Percentiles rank a stretch among this genome's conserved stretches.
phyloP scores from a whole-genome alignment of 495 filamentous ascomycete genomes.

The Filosporella fistucella region DNA sequence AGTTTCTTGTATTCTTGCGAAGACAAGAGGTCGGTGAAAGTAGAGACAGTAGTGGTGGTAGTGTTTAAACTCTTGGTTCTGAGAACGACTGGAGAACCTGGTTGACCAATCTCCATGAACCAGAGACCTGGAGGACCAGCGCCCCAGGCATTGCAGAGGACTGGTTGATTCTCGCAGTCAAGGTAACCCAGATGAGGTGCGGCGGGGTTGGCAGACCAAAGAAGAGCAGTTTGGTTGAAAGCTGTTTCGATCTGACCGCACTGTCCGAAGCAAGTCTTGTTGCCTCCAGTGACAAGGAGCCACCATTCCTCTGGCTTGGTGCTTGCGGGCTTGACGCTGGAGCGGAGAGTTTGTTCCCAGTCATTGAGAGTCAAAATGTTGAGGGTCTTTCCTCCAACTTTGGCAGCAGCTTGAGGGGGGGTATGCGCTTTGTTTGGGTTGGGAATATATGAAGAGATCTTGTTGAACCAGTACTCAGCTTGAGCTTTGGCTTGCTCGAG shows the following conservation, averaged over 20 bases:
- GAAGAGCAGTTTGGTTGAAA: conserved; percentile 57
- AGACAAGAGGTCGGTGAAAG: conserved; percentile 58
- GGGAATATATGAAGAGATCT: conserved; percentile 56
- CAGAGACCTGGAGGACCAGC: conserved; percentile 66
- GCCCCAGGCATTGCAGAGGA: conserved; percentile 82
- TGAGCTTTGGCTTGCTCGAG: conserved; percentile 35
- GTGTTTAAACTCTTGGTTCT: conserved; percentile 58
- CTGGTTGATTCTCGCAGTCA: conserved; percentile 72
- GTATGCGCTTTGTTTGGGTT: conserved; percentile 33
- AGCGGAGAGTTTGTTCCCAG: conserved; percentile 65
- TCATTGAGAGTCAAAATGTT: conserved; percentile 63
- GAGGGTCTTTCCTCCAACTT: conserved; percentile 46
- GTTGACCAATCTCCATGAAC: conserved; percentile 59
- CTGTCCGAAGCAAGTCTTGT: conserved; percentile 77
- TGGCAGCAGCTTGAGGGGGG: conserved; percentile 38
- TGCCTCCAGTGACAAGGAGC: conserved; percentile 75
- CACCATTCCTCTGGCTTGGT: conserved; percentile 70
- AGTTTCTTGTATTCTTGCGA: conserved; percentile 55
- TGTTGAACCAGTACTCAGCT: conserved; percentile 60
- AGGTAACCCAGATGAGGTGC: conserved; percentile 67
- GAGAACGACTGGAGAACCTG: conserved; percentile 55
- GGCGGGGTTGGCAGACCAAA: conserved; percentile 61
- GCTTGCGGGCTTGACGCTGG: conserved; percentile 49
- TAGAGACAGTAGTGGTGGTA: conserved; percentile 58
- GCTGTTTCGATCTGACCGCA: conserved; percentile 42